Base-by-base conservation (phyloP, 2,329 filamentous ascomycete species). In the Xylariaceae sp. region DNA sequence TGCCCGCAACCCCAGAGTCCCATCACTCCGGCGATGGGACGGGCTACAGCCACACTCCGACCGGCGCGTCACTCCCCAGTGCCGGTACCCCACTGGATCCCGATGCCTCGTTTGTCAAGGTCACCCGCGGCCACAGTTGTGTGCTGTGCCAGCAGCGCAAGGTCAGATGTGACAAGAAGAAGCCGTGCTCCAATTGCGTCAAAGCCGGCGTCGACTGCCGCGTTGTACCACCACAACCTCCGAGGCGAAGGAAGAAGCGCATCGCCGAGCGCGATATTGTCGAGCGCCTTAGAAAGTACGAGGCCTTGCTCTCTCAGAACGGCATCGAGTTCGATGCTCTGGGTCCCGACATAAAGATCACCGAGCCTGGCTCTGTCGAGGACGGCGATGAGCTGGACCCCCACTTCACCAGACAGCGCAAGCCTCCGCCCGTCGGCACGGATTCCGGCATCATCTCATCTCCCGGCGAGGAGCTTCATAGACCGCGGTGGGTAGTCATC, bases 71-170 rank as follows among this genome's bases (percentile, higher is more conserved):
- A 60, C 57, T 65, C n/a, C n/a, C n/a, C n/a, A n/a, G n/a, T 58
- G 58, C 62, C 61, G 58, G 65, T 53, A 61, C 67, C 59, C 66
- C 66, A 56, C 63, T 59, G 57, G 63, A 65, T 57, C 63, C 60
- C 51, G 77, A 80, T 55, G 65, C 73, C 49, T 72, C 74, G 37
- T 69, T 72, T 51, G 68, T 79, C 61, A 83, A 83, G 68, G 69
- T 83, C 61, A 83, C 80, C 37, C 75, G 80, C 47, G 80, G 80
- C 54, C 80, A 81, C 57, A 82, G 80, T 56, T 92, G 88, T 64
- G 77, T 89, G 13, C 76, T 85, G 18, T 92, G 88, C 65, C 87
- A 91, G 67, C 86, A 88, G 67, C 82, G 86, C 56, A 90, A 90
- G 68, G 80, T 90, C 40, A 84, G 84, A 55, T 90, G 87, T 69